Conservation (phyloP, 2,329 filamentous ascomycete genomes). For the Cytospora paraplurivora region DNA sequence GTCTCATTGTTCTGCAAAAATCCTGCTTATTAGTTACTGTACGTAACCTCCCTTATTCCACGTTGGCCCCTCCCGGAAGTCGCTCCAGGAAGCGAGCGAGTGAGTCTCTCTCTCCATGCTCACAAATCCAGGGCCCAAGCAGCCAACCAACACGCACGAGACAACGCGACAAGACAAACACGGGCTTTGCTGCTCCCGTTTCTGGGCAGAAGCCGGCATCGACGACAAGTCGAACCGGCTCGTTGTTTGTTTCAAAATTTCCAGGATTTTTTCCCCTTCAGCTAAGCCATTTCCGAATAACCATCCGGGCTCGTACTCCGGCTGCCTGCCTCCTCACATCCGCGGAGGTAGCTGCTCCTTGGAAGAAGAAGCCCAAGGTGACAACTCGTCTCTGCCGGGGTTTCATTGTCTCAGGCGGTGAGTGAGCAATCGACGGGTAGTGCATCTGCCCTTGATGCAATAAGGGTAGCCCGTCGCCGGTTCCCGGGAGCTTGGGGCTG, state of each 20-base stretch:
- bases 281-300: too few relatives aligned
- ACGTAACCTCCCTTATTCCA: not conserved
- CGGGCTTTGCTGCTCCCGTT: too few relatives aligned
- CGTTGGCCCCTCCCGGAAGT: not conserved
- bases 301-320: too few relatives aligned
- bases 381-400: too few relatives aligned
- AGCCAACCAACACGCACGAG: slow-evolving; percentile 1
- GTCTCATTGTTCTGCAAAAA: not conserved
- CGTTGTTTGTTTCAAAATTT: too few relatives aligned
- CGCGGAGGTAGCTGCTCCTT: slow-evolving; percentile 4
- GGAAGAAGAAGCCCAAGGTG: not conserved
- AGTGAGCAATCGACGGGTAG: too few relatives aligned
- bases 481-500: slow-evolving; percentile 15
- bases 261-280: too few relatives aligned
- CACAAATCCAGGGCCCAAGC: slow-evolving; percentile 15
- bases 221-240: too few relatives aligned
- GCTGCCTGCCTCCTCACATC: too few relatives aligned
- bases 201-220: too few relatives aligned
- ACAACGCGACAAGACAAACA: too few relatives aligned
- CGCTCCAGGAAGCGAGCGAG: not conserved
- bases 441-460: not conserved
- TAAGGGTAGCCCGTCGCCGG: slow-evolving; percentile 19
- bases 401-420: slow-evolving; percentile 6
- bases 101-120: not conserved
- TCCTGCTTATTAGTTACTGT: not conserved